A percentile compares a stretch with the other conserved stretches of the same genome.
Conservation (phyloP, 78 protist species). For the Polysphondylium violaceum region DNA sequence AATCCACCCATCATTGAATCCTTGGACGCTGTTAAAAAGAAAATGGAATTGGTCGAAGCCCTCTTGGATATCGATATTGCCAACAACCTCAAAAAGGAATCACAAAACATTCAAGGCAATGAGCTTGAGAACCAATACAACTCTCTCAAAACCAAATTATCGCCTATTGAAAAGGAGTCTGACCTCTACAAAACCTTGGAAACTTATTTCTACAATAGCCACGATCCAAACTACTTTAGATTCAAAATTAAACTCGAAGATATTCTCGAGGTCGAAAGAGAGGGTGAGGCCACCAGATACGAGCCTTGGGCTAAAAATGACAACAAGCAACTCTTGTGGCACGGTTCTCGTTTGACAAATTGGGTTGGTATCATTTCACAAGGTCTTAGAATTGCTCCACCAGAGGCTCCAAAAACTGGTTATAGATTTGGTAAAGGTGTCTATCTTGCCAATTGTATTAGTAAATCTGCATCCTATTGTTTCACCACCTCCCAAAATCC, state of each 20-base stretch:
- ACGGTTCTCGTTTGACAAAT: slow-evolving; percentile 91
- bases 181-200: slow-evolving; percentile 47
- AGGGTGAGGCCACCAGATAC: slow-evolving; percentile 83
- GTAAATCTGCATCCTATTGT: slow-evolving; percentile 80
- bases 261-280: slow-evolving; percentile 73
- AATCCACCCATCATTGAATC: slow-evolving; percentile 61
- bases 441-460: slow-evolving; percentile 82
- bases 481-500: slow-evolving; percentile 75
- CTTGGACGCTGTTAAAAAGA: slow-evolving; percentile 45
- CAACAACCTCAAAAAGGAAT: slow-evolving; percentile 46
- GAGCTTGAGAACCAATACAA: slow-evolving; percentile 45
- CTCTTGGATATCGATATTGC: slow-evolving; percentile 88
- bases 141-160: slow-evolving; percentile 60
- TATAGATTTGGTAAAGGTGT: slow-evolving; percentile 91
- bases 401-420: slow-evolving; percentile 92
- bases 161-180: slow-evolving; percentile 59
- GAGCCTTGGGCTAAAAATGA: slow-evolving; percentile 45
- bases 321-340: slow-evolving; percentile 88
- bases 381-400: slow-evolving; percentile 95
- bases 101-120: slow-evolving; percentile 42
- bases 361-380: slow-evolving; percentile 89
- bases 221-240: slow-evolving; percentile 48
- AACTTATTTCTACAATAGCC: slow-evolving; percentile 29
- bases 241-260: slow-evolving; percentile 71
- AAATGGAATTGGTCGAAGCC: slow-evolving; percentile 81